Evolutionary conservation across 371 early-diverging fungal species (phyloP).

Genomic region (Haplosporangium sp.): DNA sequence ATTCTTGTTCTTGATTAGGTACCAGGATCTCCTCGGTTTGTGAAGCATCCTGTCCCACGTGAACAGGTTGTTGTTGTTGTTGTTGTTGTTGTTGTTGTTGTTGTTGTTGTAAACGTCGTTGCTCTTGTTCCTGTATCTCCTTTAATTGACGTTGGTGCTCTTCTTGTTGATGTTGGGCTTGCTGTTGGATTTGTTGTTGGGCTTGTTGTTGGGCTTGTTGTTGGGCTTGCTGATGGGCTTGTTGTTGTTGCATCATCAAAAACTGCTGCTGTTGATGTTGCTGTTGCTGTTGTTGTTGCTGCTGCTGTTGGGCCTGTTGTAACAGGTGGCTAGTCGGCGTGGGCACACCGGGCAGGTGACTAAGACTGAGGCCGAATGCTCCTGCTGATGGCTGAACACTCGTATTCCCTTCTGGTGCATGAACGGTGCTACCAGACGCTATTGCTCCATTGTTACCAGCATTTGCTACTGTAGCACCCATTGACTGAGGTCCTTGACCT

Average conservation of each 20-base stretch:
- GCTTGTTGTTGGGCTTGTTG: slow-evolving; percentile 18
- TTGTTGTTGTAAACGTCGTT: slow-evolving; percentile 21
- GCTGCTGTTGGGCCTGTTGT: slow-evolving; percentile 36
- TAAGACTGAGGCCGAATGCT: slow-evolving; percentile 13
- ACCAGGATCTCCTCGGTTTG: slow-evolving; percentile 16
- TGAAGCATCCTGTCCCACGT: slow-evolving; percentile 3
- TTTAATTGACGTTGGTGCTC: slow-evolving; percentile 16
- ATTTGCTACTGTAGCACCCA: slow-evolving; percentile 2
- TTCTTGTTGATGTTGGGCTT: slow-evolving; percentile 12
- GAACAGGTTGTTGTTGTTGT: slow-evolving; percentile 4
- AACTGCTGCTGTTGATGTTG: slow-evolving; percentile 17
- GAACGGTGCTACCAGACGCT: slow-evolving; percentile 3
- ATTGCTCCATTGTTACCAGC: not conserved
- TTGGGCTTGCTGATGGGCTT: slow-evolving; percentile 2
- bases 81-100: slow-evolving; percentile 1
- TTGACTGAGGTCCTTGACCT: slow-evolving; percentile 11
- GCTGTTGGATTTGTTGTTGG: slow-evolving; percentile 16
- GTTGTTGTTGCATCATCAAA: slow-evolving; percentile 6
- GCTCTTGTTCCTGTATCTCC: slow-evolving; percentile 25
- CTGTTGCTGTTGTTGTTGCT: slow-evolving; percentile 20
- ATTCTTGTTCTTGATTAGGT: slow-evolving; percentile 42
- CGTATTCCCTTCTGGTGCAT: slow-evolving; percentile 13
- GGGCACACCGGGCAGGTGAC: slow-evolving; percentile 14
- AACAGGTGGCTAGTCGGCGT: slow-evolving; percentile 36
- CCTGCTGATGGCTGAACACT: slow-evolving; percentile 12